These are phyloP conservation scores for Niebla homalea DNA, from an alignment of 495 filamentous ascomycete species.

Conservation along the genomic window DNA sequence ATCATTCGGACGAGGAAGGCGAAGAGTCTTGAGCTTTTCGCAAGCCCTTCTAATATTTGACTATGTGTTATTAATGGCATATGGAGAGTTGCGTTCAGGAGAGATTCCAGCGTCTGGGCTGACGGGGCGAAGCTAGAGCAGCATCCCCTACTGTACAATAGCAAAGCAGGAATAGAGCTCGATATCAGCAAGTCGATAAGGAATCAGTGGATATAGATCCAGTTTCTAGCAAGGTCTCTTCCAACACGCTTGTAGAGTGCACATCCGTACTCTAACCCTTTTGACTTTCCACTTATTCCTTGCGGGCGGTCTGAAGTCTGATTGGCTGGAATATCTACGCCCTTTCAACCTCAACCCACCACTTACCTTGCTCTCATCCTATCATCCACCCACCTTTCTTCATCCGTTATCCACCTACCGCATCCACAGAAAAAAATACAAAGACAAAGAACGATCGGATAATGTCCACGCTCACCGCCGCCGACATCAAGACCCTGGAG, in stretches of 20 bases:
- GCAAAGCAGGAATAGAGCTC: too few relatives aligned
- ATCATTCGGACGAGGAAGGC: slow-evolving; percentile 62
- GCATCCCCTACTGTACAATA: slow-evolving; percentile 1
- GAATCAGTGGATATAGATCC: too few relatives aligned
- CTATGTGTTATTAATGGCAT: neutral
- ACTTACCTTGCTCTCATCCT: too few relatives aligned
- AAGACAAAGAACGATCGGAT: neutral
- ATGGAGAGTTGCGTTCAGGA: neutral
- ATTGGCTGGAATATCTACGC: too few relatives aligned
- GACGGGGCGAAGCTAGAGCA: neutral
- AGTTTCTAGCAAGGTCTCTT: too few relatives aligned
- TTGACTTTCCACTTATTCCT: too few relatives aligned
- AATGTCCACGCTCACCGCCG: slow-evolving; percentile 38
- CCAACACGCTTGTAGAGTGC: too few relatives aligned
- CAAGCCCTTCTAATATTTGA: neutral
- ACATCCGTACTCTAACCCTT: too few relatives aligned
- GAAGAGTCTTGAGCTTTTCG: slow-evolving; percentile 25
- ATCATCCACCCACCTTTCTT: too few relatives aligned
- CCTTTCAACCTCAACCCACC: too few relatives aligned
- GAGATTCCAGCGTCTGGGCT: neutral
- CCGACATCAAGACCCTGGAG: slow-evolving; percentile 63
- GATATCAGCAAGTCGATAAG: too few relatives aligned
- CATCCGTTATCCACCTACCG: neutral
- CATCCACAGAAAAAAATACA: neutral
- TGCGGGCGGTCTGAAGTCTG: too few relatives aligned